Percentiles rank a stretch among this genome's conserved stretches.
Evolutionary conservation across 139 green algal species (phyloP).

Genomic region (Pseudopediastrum boryanum): DNA sequence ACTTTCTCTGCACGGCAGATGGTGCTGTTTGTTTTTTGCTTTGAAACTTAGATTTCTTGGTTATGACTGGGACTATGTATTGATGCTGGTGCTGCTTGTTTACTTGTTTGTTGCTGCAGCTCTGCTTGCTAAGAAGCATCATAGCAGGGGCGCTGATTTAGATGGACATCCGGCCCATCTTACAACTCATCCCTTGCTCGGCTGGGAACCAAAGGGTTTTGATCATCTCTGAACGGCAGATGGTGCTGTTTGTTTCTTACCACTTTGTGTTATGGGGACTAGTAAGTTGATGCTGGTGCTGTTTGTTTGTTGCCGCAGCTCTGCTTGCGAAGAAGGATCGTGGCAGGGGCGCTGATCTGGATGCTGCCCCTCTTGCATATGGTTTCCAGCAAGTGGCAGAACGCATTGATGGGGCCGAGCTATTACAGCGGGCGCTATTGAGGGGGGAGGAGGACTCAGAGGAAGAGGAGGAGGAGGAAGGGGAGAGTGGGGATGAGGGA

Average conservation of each 20-base stretch:
- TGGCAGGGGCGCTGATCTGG: constrained; percentile 79
- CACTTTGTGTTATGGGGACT: neutral
- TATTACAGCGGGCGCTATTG: constrained; percentile 77
- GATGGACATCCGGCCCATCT: no score
- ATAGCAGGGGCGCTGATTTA: no score
- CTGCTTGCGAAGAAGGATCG: constrained; percentile 47
- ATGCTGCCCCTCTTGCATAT: constrained; percentile 56
- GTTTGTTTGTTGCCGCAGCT: constrained; percentile 1
- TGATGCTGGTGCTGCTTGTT: neutral
- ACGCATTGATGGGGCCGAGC: constrained; percentile 81
- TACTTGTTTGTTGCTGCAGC: neutral
- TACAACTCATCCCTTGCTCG: no score
- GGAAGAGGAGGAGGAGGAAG: constrained; percentile 33
- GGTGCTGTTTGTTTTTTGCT: neutral
- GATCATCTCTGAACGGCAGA: neutral
- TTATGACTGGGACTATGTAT: neutral
- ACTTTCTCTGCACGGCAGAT: neutral
- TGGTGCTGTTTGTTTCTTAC: neutral
- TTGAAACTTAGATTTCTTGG: no score
- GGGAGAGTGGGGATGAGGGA: constrained; percentile 28
- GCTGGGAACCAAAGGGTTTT: no score
- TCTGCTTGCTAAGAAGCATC: constrained; percentile 31
- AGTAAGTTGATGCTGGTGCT: neutral
- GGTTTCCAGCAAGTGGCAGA: constrained; percentile 53
- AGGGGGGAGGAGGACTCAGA: constrained; percentile 32